Evolutionary conservation across 2,329 filamentous ascomycete species (phyloP).

Genomic region (Cladophialophora chaetospira): DNA sequence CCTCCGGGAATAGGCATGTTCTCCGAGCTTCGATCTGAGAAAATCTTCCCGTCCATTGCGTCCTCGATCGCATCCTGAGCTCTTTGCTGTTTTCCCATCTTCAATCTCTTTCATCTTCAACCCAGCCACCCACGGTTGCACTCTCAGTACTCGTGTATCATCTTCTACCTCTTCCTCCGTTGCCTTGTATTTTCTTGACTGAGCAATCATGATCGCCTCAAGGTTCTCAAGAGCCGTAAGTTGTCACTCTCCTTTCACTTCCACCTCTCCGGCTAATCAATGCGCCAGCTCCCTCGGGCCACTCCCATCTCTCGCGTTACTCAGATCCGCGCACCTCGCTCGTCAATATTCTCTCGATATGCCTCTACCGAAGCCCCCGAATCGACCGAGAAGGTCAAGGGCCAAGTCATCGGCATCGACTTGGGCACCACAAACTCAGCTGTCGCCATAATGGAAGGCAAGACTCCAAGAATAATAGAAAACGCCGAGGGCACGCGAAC

Average conservation of each 20-base stretch:
- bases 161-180: constrained; percentile 30
- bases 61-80: constrained; percentile 16
- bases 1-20: background rate
- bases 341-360: constrained; percentile 74
- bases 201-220: constrained; percentile 62
- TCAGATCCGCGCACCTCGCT: constrained; percentile 69
- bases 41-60: constrained; percentile 14
- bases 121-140: constrained; percentile 19
- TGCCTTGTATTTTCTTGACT: constrained; percentile 34
- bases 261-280: constrained; percentile 17
- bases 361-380: constrained; percentile 67
- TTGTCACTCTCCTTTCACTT: constrained; percentile 35
- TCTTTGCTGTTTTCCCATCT: constrained; percentile 14
- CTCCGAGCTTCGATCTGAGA: constrained; percentile 1
- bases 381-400: constrained; percentile 80
- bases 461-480: constrained; percentile 92
- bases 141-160: constrained; percentile 5
- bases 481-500: constrained; percentile 95
- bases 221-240: constrained; percentile 75
- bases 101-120: constrained; percentile 36
- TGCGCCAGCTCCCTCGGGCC: constrained; percentile 73
- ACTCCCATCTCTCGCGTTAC: constrained; percentile 69
- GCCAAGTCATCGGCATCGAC: constrained; percentile 97
- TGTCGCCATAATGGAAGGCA: constrained; percentile 97
- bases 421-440: constrained; percentile 98